Base-by-base conservation (phyloP, 164 flowering plant species). In the Vitis rotundifolia region DNA sequence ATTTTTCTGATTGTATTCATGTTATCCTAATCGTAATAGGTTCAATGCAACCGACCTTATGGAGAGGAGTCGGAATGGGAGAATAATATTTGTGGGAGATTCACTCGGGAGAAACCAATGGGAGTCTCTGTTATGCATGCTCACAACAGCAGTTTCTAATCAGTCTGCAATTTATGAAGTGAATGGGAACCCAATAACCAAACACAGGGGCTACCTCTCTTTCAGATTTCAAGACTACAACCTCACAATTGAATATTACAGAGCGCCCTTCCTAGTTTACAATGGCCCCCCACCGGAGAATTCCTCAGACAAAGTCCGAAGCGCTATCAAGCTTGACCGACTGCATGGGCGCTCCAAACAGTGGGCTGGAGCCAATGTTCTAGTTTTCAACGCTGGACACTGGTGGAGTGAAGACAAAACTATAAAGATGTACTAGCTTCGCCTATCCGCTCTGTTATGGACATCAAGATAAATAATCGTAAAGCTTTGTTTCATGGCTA, bases 111-210 rank as follows among this genome's bases (percentile, higher is more conserved):
- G 99, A 79, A 93, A 93, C 82, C 97, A 96, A 52, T 93, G 97
- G 98, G 99, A 93, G 63, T 96, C 99, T 12, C 63, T 96, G 68
- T 49, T 93, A 26, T 96, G 99, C 88, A 88, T 91, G 98, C 85
- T 96, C 2, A 77, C 88, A 19, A 78, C 75, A 72, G 90, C 80
- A 16, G 88, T 91, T 48, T 62, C 92, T 1, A 90, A 94, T 82
- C 49, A 68, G 31, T 86, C 93, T 0, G 64, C 77, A 5, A 84
- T 90, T 60, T 88, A 87, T 57, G 97, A 95, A 81, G 84, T 75
- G 49, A 76, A 85, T 58, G 97, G 98, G 16, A 85, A 71, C 52
- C 91, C 97, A 6, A 89, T 95, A 64, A 81, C 85, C 18, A 93
- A 92, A 66, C 98, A 93, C 85, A 93, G 83, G 68, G 97, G 95